Evolutionary conservation across 1,139 yeast genomes (phyloP), one percentile per base, ranked within the genome.

Genomic region (Suhomyces anneliseae): DNA sequence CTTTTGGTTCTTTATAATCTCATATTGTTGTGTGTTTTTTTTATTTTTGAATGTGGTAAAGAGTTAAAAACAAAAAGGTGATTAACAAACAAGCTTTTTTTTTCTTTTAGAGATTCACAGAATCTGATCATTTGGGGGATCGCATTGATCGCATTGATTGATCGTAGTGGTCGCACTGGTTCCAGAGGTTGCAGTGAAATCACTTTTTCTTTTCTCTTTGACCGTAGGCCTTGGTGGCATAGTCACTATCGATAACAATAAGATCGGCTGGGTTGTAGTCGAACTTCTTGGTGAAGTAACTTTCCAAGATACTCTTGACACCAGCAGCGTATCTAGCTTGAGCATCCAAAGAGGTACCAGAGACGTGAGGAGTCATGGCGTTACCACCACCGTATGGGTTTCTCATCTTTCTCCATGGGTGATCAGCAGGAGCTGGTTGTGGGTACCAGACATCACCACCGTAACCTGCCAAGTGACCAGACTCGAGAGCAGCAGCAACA

Each of bases 361-460:
- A 82, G 53, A 84, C 80, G 62, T 87, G 95, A 31, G 93, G 92
- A 45, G 90, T 85, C 93, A 87, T 85, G 50, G 93, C 93, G 60
- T 87, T 87, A 56, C 93, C 93, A 37, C 81, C 86, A 48, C 88
- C 88, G 56, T 73, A 79, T 55, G 77, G 70, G 75, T 84, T 84
- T 46, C 70, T 63, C 85, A 86, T 81, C 29, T 72, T 52, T 73
- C 90, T 76, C 95, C 95, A 87, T 53, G 92, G 90, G 61, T 85
- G 90, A 62, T 79, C 78, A 50, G 70, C 68, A 54, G 90, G 89
- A 34, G 95, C 89, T 38, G 95, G 95, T 69, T 87, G 95, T 31
- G 84, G 85, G 72, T 62, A 78, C 90, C 93, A 86, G 43, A 87
- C 95, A 64, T 87, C 95, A 58, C 95, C 95, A 58, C 92, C 93